These are phyloP conservation scores for Globisporangium lucens DNA, from an alignment of 352 stramenopile species.

Conservation along the genomic window DNA sequence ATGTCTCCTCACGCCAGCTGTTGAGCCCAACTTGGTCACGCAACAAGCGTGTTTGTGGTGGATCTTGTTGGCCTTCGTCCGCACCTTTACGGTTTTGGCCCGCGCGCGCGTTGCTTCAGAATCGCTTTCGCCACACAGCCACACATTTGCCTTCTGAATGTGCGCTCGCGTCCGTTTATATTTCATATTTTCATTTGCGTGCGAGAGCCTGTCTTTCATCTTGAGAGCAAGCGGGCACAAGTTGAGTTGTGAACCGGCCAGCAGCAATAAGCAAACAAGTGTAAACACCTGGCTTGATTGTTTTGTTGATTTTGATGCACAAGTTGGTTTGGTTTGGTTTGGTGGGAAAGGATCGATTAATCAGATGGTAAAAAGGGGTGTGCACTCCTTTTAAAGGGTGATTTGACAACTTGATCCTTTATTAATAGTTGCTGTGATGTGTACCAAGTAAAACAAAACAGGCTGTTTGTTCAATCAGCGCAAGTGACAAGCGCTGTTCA, in stretches of 20 bases:
- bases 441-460: background rate
- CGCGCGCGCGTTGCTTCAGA: background rate
- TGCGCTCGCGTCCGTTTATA: background rate
- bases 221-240: background rate
- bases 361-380: constrained; percentile 10
- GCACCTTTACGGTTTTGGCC: background rate
- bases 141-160: background rate
- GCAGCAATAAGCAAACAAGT: background rate
- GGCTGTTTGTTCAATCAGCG: background rate
- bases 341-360: constrained; percentile 1
- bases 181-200: background rate
- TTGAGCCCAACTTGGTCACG: background rate
- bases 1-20: background rate
- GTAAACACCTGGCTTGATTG: constrained; percentile 5
- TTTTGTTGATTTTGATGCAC: constrained; percentile 6
- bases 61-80: background rate
- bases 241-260: background rate
- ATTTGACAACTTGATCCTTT: background rate
- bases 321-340: background rate
- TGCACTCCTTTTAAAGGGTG: background rate
- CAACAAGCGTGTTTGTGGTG: background rate
- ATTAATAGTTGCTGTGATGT: background rate
- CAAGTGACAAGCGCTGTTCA: constrained; percentile 9
- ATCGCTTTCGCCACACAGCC: background rate
- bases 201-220: background rate